Evolutionary conservation across 352 stramenopile species (phyloP).

Genomic region (Phytophthora constricta): DNA sequence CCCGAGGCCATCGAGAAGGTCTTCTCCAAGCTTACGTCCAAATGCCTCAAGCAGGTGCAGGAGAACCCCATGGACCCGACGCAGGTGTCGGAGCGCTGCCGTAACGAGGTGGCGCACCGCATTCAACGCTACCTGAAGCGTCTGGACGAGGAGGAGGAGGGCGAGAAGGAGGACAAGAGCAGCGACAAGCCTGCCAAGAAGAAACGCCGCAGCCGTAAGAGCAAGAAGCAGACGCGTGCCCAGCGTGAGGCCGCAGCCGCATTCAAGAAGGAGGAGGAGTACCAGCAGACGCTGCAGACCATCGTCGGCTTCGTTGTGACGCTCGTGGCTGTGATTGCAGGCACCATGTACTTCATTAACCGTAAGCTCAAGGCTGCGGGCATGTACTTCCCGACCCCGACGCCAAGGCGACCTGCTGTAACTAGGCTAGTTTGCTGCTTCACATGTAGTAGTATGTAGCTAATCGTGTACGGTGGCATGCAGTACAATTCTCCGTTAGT

Average conservation of each 20-base stretch:
- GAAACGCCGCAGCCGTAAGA: slow-evolving; percentile 73
- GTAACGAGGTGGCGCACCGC: slow-evolving; percentile 54
- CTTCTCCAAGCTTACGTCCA: slow-evolving; percentile 76
- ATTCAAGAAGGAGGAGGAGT: slow-evolving; percentile 71
- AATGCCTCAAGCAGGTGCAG: slow-evolving; percentile 77
- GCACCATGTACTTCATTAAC: slow-evolving; percentile 77
- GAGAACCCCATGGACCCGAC: slow-evolving; percentile 67
- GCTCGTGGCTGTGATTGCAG: slow-evolving; percentile 59
- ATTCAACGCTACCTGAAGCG: slow-evolving; percentile 72
- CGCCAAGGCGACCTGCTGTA: slow-evolving; percentile 65
- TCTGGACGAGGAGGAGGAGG: slow-evolving; percentile 46
- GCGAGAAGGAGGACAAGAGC: slow-evolving; percentile 39
- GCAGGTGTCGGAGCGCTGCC: slow-evolving; percentile 75
- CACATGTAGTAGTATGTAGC: neutral
- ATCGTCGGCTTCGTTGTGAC: slow-evolving; percentile 78
- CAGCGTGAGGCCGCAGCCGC: slow-evolving; percentile 59
- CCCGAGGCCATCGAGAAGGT: slow-evolving; percentile 70
- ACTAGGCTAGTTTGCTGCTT: slow-evolving; percentile 24
- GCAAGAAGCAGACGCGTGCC: slow-evolving; percentile 64
- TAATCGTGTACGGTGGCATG: slow-evolving; percentile 25
- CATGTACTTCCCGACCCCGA: slow-evolving; percentile 81
- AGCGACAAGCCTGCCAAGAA: slow-evolving; percentile 41
- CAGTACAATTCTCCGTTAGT: slow-evolving; percentile 5
- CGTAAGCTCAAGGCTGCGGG: slow-evolving; percentile 84
- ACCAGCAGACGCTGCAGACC: slow-evolving; percentile 69